Base-by-base conservation (phyloP, 352 stramenopile species). In the Phytopythium sindhum region DNA sequence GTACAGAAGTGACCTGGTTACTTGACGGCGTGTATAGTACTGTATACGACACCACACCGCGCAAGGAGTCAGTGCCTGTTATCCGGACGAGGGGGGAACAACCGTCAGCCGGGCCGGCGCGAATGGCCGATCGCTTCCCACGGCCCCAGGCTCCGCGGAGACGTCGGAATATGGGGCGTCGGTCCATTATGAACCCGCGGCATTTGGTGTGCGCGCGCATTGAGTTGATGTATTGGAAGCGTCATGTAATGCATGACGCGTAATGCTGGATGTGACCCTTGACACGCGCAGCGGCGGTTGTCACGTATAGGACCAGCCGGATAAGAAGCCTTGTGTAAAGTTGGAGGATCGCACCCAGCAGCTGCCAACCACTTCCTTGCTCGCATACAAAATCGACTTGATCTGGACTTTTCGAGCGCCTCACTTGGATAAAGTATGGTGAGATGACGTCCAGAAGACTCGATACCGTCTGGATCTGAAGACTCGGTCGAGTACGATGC, bases 1-100 rank as follows among this genome's bases (percentile, higher is more conserved):
- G 33, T 39, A 39, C 33, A 39, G 33, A 10, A 4, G 10, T 39
- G 33, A 39, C 33, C 33, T 39, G 10, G 33, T 11, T 11, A 39
- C 33, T 39, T 39, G 7, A 11, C 10, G 21, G 4, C n/a, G 53
- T 59, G 48, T 59, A 59, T 3, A 48, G 29, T 26, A 26, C 21
- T 17, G 51, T 57, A 6, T 4, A 57, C 52, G 31, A 57, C 29
- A 4, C 14, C 31, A 57, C 52, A 41, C 33, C 1, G 15, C 17
- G 1, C 37, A 21, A 33, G 53, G 53, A 59, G 53, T 48, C 53
- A 59, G 53, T 59, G 31, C 53, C 7, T 0, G 4, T 59, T 59
- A 59, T 59, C 53, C 53, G 53, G 53, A 59, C 51, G 28, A 24
- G 51, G 28, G 14, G 47, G 47, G 47, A 53, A 53, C 47, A 53